A percentile compares a stretch with the other conserved stretches of the same genome.
These are phyloP conservation scores for Epichloe aotearoae DNA, from an alignment of 2,329 filamentous ascomycete genomes.

Conservation along the genomic window DNA sequence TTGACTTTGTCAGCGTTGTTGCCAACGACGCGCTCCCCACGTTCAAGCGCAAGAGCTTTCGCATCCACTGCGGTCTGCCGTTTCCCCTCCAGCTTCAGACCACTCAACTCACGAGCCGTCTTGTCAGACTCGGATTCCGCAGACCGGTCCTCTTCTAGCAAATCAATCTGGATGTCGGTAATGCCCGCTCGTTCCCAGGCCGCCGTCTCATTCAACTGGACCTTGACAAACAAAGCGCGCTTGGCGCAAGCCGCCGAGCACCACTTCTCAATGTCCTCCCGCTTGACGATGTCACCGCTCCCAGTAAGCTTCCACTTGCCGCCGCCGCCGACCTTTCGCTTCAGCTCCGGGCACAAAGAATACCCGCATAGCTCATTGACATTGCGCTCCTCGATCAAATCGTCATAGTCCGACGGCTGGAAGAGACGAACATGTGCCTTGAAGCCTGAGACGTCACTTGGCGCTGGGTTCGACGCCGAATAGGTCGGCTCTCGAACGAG, in stretches of 20 bases:
- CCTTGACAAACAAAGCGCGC: conserved; percentile 71
- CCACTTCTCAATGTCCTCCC: conserved; percentile 69
- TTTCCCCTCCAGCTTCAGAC: conserved; percentile 31
- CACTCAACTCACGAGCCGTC: conserved; percentile 24
- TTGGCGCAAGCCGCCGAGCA: conserved; percentile 70
- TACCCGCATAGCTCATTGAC: conserved; percentile 76
- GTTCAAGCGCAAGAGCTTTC: conserved; percentile 36
- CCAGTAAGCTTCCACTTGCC: conserved; percentile 56
- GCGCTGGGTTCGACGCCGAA: conserved; percentile 34
- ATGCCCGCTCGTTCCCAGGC: conserved; percentile 66
- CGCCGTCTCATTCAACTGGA: conserved; percentile 74
- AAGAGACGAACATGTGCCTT: conserved; percentile 56
- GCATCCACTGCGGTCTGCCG: conserved; percentile 26
- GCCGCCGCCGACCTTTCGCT: conserved; percentile 38
- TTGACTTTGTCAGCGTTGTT: conserved; percentile 23
- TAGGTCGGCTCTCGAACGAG: conserved; percentile 18
- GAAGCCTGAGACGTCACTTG: conserved; percentile 51
- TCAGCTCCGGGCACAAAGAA: conserved; percentile 57
- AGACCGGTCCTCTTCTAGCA: conserved; percentile 53
- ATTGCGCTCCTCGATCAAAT: conserved; percentile 78
- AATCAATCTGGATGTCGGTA: conserved; percentile 41
- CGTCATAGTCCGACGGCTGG: conserved; percentile 80
- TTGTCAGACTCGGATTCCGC: conserved; percentile 28
- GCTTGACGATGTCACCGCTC: conserved; percentile 47
- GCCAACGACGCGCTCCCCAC: conserved; percentile 21